Evolutionary conservation across 768 basidiomycete genomes (phyloP).

Genomic region (Glaciozyma antarctica): DNA sequence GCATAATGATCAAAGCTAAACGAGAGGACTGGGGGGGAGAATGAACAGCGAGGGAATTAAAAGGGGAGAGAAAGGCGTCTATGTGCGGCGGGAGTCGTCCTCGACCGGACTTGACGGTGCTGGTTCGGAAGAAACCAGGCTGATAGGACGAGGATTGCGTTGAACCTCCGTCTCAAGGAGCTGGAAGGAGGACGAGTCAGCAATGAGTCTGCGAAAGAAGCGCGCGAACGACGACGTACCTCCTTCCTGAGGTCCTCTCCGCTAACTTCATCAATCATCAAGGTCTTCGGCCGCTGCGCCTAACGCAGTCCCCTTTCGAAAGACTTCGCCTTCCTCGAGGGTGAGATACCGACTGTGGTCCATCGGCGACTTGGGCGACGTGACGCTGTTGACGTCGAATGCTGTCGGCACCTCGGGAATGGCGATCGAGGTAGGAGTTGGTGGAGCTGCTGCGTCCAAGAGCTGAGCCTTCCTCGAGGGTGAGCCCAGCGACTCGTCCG

Average conservation of each 20-base stretch:
- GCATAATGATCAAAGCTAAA: too few relatives aligned
- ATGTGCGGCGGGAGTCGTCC: too few relatives aligned
- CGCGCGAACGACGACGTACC: slow-evolving; percentile 30
- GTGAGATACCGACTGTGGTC: slow-evolving; percentile 24
- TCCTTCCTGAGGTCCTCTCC: slow-evolving; percentile 70
- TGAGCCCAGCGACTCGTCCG: slow-evolving; percentile 1
- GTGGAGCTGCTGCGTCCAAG: neutral
- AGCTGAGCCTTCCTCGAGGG: neutral
- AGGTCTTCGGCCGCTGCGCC: slow-evolving; percentile 52
- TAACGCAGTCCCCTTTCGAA: slow-evolving; percentile 75
- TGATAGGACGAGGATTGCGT: slow-evolving; percentile 3
- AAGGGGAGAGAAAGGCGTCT: too few relatives aligned
- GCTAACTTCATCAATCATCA: slow-evolving; percentile 52
- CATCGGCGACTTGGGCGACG: slow-evolving; percentile 32
- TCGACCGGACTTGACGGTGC: too few relatives aligned
- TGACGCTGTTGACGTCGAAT: neutral
- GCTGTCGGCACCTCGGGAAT: neutral
- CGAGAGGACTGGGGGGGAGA: too few relatives aligned
- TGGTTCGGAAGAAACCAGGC: too few relatives aligned
- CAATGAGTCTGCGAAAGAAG: neutral
- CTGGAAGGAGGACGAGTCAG: neutral
- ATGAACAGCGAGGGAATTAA: too few relatives aligned
- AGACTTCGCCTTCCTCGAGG: slow-evolving; percentile 85
- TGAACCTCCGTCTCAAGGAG: slow-evolving; percentile 12
- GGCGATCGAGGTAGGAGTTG: neutral